Conservation (phyloP, 345 rosid genomes). For the Arabis hirsuta region DNA sequence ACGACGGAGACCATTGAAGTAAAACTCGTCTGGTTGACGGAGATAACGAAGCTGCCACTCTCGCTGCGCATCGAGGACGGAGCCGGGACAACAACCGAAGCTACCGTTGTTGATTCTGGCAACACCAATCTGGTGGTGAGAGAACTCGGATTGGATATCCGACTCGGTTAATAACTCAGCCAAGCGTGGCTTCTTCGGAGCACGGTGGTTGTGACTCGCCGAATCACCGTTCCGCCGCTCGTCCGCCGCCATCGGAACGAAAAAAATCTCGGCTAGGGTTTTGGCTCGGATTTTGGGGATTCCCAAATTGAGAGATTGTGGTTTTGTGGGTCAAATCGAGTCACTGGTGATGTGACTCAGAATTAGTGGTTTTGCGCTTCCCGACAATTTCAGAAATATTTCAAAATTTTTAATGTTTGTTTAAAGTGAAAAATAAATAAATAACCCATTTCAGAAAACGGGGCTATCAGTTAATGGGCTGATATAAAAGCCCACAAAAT, state of each 20-base stretch:
- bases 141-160: constrained; percentile 65
- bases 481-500: too few species aligned
- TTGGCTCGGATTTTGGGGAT: constrained; percentile 19
- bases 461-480: too few species aligned
- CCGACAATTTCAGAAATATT: constrained; percentile 23
- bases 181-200: constrained; percentile 55
- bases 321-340: constrained; percentile 25
- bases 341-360: constrained; percentile 32
- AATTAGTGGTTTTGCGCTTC: constrained; percentile 37
- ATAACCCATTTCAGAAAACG: too few species aligned
- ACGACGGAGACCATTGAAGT: constrained; percentile 64
- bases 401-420: neutral
- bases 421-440: too few species aligned
- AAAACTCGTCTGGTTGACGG: constrained; percentile 76
- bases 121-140: constrained; percentile 66
- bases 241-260: constrained; percentile 48
- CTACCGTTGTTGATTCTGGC: constrained; percentile 84
- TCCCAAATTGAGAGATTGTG: neutral
- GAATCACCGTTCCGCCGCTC: constrained; percentile 58
- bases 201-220: constrained; percentile 36
- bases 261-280: constrained; percentile 35
- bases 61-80: constrained; percentile 61
- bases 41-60: constrained; percentile 71
- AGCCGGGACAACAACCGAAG: constrained; percentile 78
- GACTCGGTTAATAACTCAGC: constrained; percentile 43